Evolutionary conservation across 768 basidiomycete genomes (phyloP).

Genomic region (Fistulinella prunicolor): DNA sequence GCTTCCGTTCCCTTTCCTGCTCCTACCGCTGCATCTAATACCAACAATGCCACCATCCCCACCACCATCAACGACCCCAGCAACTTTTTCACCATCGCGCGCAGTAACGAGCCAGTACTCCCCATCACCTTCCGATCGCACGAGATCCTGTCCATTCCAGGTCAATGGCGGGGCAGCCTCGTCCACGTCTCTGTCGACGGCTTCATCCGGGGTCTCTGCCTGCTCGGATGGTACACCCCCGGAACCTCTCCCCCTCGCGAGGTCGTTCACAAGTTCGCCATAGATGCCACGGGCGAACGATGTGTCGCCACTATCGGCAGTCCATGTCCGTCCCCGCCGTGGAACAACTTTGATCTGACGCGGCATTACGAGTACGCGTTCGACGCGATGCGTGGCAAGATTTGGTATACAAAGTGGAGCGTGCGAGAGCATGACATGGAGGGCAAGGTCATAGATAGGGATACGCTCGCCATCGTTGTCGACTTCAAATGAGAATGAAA

Average conservation of each 20-base stretch:
- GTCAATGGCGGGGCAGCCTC: constrained; percentile 14
- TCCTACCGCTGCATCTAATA: no score
- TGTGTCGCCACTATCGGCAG: constrained; percentile 14
- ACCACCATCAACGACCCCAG: not conserved
- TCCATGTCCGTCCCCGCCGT: constrained; percentile 7
- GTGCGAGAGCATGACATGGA: not conserved
- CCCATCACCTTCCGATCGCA: constrained; percentile 10
- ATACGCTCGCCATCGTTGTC: constrained; percentile 7
- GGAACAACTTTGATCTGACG: not conserved
- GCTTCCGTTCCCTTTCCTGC: not conserved
- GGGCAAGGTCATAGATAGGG: constrained; percentile 1
- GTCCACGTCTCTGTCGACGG: constrained; percentile 15
- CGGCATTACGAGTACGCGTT: constrained; percentile 6
- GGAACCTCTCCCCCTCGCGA: not conserved
- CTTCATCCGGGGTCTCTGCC: constrained; percentile 13
- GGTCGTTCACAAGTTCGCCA: constrained; percentile 11
- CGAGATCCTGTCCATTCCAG: constrained; percentile 8
- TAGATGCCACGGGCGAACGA: constrained; percentile 18
- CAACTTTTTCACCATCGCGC: constrained; percentile 5
- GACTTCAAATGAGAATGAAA: constrained; percentile 8
- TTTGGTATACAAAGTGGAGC: constrained; percentile 12
- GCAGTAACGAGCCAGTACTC: constrained; percentile 2
- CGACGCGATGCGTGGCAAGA: constrained; percentile 11
- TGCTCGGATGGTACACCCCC: not conserved
- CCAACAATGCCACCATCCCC: not conserved